Conservation (phyloP, 2,329 filamentous ascomycete genomes). For the Verticillium dahliae region DNA sequence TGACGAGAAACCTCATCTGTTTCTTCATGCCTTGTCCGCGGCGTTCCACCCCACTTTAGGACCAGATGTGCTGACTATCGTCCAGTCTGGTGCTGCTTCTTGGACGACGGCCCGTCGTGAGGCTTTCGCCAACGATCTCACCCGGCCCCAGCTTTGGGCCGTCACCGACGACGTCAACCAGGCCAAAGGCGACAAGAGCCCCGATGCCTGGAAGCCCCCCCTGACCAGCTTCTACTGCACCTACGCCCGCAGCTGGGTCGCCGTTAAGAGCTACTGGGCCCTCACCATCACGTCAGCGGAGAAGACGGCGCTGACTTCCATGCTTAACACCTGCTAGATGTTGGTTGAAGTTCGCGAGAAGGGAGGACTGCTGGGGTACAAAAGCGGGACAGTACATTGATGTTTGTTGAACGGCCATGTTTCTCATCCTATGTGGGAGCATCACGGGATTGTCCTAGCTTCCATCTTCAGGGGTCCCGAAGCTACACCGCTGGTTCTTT, state of each 20-base stretch:
- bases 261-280: constrained; percentile 60
- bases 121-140: constrained; percentile 62
- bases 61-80: constrained; percentile 4
- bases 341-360: no score
- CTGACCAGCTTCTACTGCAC: constrained; percentile 58
- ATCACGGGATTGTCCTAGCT: no score
- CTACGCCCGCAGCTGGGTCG: constrained; percentile 62
- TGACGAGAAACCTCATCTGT: no score
- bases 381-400: neutral
- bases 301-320: constrained; percentile 54
- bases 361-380: neutral
- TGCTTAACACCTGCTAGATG: constrained; percentile 35
- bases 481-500: no score
- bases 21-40: no score
- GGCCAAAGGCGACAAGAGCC: constrained; percentile 56
- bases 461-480: no score
- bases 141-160: constrained; percentile 60
- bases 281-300: constrained; percentile 59
- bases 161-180: constrained; percentile 67
- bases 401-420: no score
- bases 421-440: no score
- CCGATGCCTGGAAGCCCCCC: constrained; percentile 63
- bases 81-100: constrained; percentile 50
- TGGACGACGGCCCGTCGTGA: constrained; percentile 59
- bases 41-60: no score